Conservation (phyloP, 768 basidiomycete genomes). For the Albatrellus ellisii region DNA sequence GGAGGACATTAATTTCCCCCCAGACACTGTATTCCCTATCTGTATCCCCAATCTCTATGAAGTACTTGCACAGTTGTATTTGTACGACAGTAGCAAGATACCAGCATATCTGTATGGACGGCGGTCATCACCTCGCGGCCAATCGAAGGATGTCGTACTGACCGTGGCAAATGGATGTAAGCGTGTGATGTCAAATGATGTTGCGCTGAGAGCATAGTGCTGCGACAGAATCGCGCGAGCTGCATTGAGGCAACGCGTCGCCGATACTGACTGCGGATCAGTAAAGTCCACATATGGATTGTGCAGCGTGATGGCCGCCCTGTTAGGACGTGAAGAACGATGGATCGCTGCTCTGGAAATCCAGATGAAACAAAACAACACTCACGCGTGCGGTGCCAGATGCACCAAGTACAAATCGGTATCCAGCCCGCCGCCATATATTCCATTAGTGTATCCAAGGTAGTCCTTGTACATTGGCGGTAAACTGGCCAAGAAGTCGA, state of each 20-base stretch:
- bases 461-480: conserved; percentile 56
- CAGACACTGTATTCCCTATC: conserved; percentile 67
- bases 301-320: conserved; percentile 81
- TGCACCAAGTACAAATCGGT: conserved; percentile 84
- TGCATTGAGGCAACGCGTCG: conserved; percentile 60
- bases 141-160: conserved; percentile 17
- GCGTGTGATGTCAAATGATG: conserved; percentile 68
- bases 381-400: conserved; percentile 76
- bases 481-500: conserved; percentile 56
- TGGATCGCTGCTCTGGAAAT: conserved; percentile 1
- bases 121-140: not conserved
- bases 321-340: conserved; percentile 19
- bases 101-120: conserved; percentile 61
- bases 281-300: conserved; percentile 73
- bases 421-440: conserved; percentile 48
- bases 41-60: conserved; percentile 69
- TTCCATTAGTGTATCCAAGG: conserved; percentile 44
- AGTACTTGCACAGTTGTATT: conserved; percentile 76
- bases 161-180: conserved; percentile 78
- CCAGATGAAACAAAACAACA: conserved; percentile 13
- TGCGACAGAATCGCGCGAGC: conserved; percentile 62
- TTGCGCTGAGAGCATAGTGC: conserved; percentile 68
- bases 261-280: conserved; percentile 51
- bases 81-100: conserved; percentile 83
- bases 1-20: conserved; percentile 78